Evolutionary conservation across 1,284 basidiomycete species (phyloP), one percentile per base, ranked within the genome.

Genomic region (Gastroboletus turbinatus): DNA sequence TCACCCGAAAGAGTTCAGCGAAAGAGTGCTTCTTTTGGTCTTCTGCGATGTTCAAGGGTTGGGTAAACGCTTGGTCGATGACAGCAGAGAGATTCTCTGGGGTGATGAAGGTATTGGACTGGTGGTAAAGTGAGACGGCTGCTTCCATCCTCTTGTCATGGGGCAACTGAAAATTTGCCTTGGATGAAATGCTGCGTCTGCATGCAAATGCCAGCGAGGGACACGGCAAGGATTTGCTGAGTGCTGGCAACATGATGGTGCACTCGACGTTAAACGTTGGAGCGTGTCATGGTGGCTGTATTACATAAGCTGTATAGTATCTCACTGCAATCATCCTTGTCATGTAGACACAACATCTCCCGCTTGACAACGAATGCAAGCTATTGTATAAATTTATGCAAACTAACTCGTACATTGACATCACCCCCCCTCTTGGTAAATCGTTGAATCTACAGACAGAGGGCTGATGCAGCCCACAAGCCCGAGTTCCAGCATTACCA

Each of bases 51-150:
- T 39, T 50, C 45, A 52, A 17, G 3, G 60, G 66, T 43, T 58
- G 68, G 46, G 60, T 70, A 63, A 90, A 90, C 1, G 82, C 83
- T 11, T 78, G 67, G 72, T 89, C 85, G 50, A 90, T 89, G 50
- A 73, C 75, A n/a, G 76, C 59, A 23, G 79, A 77, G 39, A 90
- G 80, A 63, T 80, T 88, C 59, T 87, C 83, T n/a, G 76, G 76
- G 10, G 87, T 88, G 58, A 90, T 79, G 74, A 87, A 89, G 5
- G 73, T 73, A 52, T 81, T 79, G 44, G 83, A 73, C 71, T 87
- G 80, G 75, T 90, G 88, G 74, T 90, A 90, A 46, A 90, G 78
- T 10, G 82, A 78, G 56, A 89, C 79, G 60, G 90, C 82, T 6
- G 86, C 83, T 58, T 86, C 85, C 74, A 89, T 76, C 72, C 85